Base-by-base conservation (phyloP, 371 early-diverging fungal species). In the Rhizopus arrhizus region DNA sequence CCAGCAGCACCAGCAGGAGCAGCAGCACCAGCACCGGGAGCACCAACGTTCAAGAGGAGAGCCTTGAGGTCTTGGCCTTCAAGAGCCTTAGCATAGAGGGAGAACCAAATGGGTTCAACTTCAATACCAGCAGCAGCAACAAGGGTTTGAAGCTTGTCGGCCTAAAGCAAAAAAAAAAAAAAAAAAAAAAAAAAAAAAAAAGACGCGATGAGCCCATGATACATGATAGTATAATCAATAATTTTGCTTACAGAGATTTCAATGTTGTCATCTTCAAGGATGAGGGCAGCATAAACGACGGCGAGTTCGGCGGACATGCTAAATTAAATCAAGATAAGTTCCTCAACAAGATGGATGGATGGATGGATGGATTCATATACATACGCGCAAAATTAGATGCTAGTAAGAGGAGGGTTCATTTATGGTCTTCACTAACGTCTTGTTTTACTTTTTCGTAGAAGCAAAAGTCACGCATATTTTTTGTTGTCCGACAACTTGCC, bases 51-150 rank as follows among this genome's bases (percentile, higher is more conserved):
- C 81, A 88, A 84, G 76, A 97, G 84, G 75, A 97, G 85, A 68
- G 89, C 91, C 75, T 78, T 85, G 66, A 98, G 78, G 84, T 96
- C 89, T 87, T 93, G 92, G 74, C 96, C 96, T 65, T 86, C 94
- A 68, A 98, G 90, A 64, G 98, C 97, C 93, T 97, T 97, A 81
- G 98, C 95, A 85, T 96, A 97, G 72, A 98, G 85, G 77, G 82
- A 82, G 78, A 93, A 89, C 95, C 95, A 97, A 91, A 97, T 92
- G 69, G 93, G 81, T 82, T 98, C 97, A 71, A 97, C 90, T 60
- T 89, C 88, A 66, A 97, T 78, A 79, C 93, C 93, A 66, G 97
- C 95, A 66, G 94, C 94, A 74, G 87, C 88, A 84, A 91, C 89
- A 80, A 98, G 85, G 68, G 94, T 80, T 79, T 82, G 81, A 66